Percentiles rank a stretch among this genome's conserved stretches.
These are phyloP conservation scores for Aspergillus wentii DNA, from an alignment of 495 filamentous ascomycete genomes.

Conservation along the genomic window DNA sequence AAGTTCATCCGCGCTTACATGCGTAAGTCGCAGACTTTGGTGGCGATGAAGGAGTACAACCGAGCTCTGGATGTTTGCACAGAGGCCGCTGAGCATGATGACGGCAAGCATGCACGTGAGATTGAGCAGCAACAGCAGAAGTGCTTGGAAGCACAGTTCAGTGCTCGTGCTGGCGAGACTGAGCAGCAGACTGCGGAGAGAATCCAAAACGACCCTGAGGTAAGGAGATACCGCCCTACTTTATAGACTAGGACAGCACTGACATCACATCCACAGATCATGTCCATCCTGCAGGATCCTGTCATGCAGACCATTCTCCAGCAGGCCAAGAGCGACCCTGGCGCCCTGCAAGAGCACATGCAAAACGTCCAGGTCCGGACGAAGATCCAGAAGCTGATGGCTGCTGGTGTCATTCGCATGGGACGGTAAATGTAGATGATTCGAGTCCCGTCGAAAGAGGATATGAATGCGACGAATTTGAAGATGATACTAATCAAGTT, in stretches of 20 bases:
- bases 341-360: constrained; percentile 93
- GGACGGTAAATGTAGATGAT: constrained; percentile 45
- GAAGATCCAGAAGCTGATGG: constrained; percentile 89
- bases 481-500: constrained; percentile 8
- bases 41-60: constrained; percentile 96
- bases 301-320: constrained; percentile 97
- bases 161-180: constrained; percentile 85
- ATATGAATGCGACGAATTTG: too few species aligned
- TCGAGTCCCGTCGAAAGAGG: too few species aligned
- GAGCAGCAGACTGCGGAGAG: constrained; percentile 94
- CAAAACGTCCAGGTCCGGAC: constrained; percentile 76
- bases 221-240: constrained; percentile 37
- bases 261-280: constrained; percentile 60
- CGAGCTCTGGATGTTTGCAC: constrained; percentile 86
- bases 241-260: neutral
- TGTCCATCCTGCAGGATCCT: constrained; percentile 87
- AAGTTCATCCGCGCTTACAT: constrained; percentile 95
- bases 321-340: constrained; percentile 90
- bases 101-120: constrained; percentile 74
- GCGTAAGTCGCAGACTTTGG: constrained; percentile 86
- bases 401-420: constrained; percentile 85
- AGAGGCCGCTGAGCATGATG: constrained; percentile 74
- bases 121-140: constrained; percentile 94
- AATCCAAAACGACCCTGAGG: constrained; percentile 88
- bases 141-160: constrained; percentile 85